These are phyloP conservation scores for Scutellaria barbata DNA, from an alignment of 257 asterid genomes.

Conservation along the genomic window DNA sequence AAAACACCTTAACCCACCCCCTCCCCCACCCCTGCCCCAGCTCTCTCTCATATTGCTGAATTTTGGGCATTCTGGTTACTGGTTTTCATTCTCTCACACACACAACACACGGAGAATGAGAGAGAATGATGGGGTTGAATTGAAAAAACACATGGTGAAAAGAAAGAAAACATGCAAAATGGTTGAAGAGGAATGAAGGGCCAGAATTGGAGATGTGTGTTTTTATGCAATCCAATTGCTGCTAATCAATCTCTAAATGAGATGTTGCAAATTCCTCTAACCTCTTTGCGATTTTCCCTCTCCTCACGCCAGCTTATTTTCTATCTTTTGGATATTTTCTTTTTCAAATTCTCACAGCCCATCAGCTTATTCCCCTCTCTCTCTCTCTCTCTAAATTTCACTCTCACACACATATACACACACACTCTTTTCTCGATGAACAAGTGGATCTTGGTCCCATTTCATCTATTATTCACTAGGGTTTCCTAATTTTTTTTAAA, in stretches of 20 bases:
- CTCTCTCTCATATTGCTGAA: constrained; percentile 33
- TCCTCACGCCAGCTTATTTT: constrained; percentile 42
- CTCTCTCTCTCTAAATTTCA: constrained; percentile 24
- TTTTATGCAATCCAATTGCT: constrained; percentile 15
- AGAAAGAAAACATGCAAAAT: constrained; percentile 33
- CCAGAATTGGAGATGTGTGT: constrained; percentile 24
- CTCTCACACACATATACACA: constrained; percentile 39
- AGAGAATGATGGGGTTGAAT: constrained; percentile 23
- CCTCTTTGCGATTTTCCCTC: constrained; percentile 48
- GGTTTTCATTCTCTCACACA: constrained; percentile 29
- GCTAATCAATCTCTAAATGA: constrained; percentile 35
- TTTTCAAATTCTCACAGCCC: constrained; percentile 15
- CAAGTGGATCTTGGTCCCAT: constrained; percentile 45
- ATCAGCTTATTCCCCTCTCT: constrained; percentile 32
- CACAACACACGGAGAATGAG: constrained; percentile 1
- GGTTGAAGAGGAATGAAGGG: constrained; percentile 22
- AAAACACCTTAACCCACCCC: not conserved
- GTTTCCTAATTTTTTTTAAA: constrained; percentile 36
- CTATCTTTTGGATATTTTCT: constrained; percentile 27
- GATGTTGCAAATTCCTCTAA: constrained; percentile 46
- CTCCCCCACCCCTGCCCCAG: not conserved
- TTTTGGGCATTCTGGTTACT: constrained; percentile 36
- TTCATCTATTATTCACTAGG: constrained; percentile 40
- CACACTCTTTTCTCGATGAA: constrained; percentile 31
- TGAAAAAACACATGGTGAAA: constrained; percentile 30